Base-by-base conservation (phyloP, 2,329 filamentous ascomycete genomes). In the Fusarium gaditjirri region DNA sequence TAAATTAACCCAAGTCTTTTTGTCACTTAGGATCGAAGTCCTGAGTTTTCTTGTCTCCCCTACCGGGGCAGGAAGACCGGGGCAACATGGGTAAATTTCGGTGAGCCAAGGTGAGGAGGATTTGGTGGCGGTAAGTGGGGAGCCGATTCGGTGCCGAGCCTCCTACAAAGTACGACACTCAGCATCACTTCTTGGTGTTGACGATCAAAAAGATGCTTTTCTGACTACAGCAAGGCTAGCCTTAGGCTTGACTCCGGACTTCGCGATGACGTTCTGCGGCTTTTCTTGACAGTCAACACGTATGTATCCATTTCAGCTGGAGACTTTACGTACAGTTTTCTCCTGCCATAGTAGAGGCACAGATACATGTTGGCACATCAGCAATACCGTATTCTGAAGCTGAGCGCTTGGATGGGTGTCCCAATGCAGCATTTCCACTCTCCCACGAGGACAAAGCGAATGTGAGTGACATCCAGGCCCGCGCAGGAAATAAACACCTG, bases 21-120 rank as follows among this genome's bases (percentile, higher is more conserved):
- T 25, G 25, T 25, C 25, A 25, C 25, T 25, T 25, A 25, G 4
- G 5, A 25, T 25, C 25, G 25, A 25, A 25, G 25, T 25, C 25
- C 25, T 25, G 25, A 25, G 25, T 25, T 25, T 25, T 25, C 25
- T 25, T 25, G 25, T 25, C 25, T 25, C 25, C 25, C 25, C 25
- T 25, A 25, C 25, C 25, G 25, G 21, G 10, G 14, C 19, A 31
- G 25, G 10, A 33, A 57, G 8, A 23, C 55, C 33, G 10, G 17
- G 17, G 7, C 17, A 33, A 10, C 27, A 17, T 46, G 23, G 35
- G 36, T 59, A 10, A 41, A 29, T 9, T 9, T 41, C 36, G 50
- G 52, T 65, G 50, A 52, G 33, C 5, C 10, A 43, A 68, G 68
- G 49, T 69, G 44, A 50, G 16, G 16, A 17, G 16, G 16, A 17